These are phyloP conservation scores for Cryptosporidium sp. DNA, from an alignment of 169 alveolate species.

Conservation along the genomic window DNA sequence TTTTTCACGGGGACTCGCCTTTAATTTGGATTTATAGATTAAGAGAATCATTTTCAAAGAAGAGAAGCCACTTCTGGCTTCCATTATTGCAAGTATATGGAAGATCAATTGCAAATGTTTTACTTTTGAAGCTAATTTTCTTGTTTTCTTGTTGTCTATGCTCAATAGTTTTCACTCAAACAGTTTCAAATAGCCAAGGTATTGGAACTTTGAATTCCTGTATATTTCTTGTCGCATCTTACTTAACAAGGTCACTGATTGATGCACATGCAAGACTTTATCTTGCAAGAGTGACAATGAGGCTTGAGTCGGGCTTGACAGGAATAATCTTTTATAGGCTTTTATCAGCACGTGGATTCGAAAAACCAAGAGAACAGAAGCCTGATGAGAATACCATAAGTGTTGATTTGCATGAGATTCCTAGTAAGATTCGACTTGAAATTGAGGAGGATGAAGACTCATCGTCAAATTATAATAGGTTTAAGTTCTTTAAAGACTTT, in stretches of 20 bases:
- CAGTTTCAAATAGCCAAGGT: not conserved
- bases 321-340: slow-evolving; percentile 42
- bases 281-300: slow-evolving; percentile 49
- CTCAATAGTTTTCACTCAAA: slow-evolving; percentile 24
- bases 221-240: slow-evolving; percentile 13
- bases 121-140: slow-evolving; percentile 24
- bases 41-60: slow-evolving; percentile 43
- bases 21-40: slow-evolving; percentile 53
- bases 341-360: slow-evolving; percentile 10
- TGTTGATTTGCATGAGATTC: not conserved
- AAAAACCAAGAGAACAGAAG: not conserved
- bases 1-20: slow-evolving; percentile 53
- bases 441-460: slow-evolving; percentile 18
- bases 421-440: slow-evolving; percentile 15
- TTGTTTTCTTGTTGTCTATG: slow-evolving; percentile 51
- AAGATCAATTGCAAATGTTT: slow-evolving; percentile 15
- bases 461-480: not conserved
- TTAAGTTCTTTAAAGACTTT: not conserved
- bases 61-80: slow-evolving; percentile 23
- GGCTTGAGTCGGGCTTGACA: slow-evolving; percentile 64
- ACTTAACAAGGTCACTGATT: slow-evolving; percentile 20
- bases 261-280: slow-evolving; percentile 74
- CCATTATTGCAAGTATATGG: slow-evolving; percentile 59
- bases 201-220: slow-evolving; percentile 2
- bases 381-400: not conserved